phyloP scores from a whole-genome alignment of 495 filamentous ascomycete genomes.

The Penicillium turbatum region DNA sequence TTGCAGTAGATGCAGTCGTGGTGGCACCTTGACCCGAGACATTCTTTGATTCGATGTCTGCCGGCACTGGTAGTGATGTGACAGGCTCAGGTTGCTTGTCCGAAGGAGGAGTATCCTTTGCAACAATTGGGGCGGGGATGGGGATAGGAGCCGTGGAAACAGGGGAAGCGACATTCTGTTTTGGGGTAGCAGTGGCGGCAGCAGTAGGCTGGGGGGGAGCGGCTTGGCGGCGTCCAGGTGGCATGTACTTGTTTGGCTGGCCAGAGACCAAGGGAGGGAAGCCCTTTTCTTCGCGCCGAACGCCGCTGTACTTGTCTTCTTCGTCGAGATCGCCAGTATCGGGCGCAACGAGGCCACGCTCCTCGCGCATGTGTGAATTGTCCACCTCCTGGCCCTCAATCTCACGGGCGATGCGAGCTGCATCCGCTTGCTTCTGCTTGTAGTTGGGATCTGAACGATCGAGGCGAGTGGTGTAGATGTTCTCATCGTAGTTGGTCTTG shows the following conservation, averaged over 20 bases:
- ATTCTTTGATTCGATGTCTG: constrained; percentile 41
- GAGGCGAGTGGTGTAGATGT: constrained; percentile 87
- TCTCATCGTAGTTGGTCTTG: constrained; percentile 85
- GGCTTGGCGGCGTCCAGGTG: constrained; percentile 77
- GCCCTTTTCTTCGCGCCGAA: constrained; percentile 63
- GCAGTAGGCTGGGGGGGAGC: constrained; percentile 61
- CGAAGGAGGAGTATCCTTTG: constrained; percentile 33
- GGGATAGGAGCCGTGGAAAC: constrained; percentile 5
- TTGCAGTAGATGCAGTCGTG: constrained; percentile 11
- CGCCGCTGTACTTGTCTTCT: constrained; percentile 93
- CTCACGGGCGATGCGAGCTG: constrained; percentile 80
- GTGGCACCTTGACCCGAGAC: constrained; percentile 17
- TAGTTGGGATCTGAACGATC: constrained; percentile 78
- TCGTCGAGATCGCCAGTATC: constrained; percentile 78
- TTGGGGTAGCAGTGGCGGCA: constrained; percentile 69
- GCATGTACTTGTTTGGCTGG: constrained; percentile 77
- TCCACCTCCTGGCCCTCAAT: constrained; percentile 68
- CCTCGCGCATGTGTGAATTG: constrained; percentile 82
- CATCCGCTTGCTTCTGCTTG: constrained; percentile 67
- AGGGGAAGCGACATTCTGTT: constrained; percentile 18
- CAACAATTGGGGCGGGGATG: constrained; percentile 18
- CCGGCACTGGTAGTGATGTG: constrained; percentile 17
- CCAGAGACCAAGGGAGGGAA: constrained; percentile 64
- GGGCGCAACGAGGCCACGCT: constrained; percentile 65
- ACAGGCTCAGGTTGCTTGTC: constrained; percentile 30